Evolutionary conservation across 495 filamentous ascomycete species (phyloP).

Genomic region (Lichina pygmaea): DNA sequence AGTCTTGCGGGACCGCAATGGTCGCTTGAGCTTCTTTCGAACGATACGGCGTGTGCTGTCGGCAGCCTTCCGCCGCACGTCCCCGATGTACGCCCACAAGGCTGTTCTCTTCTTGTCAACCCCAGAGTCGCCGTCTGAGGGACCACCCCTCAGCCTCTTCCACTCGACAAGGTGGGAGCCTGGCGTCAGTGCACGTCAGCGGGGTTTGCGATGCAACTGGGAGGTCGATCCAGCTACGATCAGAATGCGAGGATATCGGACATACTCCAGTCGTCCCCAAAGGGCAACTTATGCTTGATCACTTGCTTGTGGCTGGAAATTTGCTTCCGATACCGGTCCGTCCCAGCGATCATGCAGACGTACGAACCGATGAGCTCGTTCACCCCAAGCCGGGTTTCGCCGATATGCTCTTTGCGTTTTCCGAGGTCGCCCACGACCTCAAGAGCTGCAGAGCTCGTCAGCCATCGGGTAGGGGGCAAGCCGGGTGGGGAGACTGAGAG

Average conservation of each 20-base stretch:
- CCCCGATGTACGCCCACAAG: neutral
- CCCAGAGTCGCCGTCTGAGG: neutral
- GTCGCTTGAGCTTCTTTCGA: neutral
- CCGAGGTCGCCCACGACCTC: constrained; percentile 62
- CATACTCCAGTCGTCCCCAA: constrained; percentile 19
- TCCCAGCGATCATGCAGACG: constrained; percentile 43
- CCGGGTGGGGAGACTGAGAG: too few species aligned
- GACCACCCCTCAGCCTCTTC: neutral
- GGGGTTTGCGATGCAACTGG: neutral
- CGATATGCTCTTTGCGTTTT: constrained; percentile 44
- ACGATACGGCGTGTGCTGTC: too few species aligned
- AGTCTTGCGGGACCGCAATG: neutral
- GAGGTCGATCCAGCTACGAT: neutral
- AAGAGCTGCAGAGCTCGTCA: constrained; percentile 27
- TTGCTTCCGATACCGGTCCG: constrained; percentile 48
- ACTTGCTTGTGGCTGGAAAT: constrained; percentile 96
- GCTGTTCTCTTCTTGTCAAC: neutral
- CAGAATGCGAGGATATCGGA: neutral
- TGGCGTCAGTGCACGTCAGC: constrained; percentile 1
- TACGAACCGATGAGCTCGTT: constrained; percentile 81
- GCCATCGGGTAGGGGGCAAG: neutral
- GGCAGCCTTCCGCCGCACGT: neutral
- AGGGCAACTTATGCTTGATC: constrained; percentile 53
- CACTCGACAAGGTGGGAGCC: neutral
- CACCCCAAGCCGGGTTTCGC: constrained; percentile 49